A percentile compares a stretch with the other conserved stretches of the same genome.
Conservation (phyloP, 176 grass and related monocot species). For the Phoenix roebelenii region DNA sequence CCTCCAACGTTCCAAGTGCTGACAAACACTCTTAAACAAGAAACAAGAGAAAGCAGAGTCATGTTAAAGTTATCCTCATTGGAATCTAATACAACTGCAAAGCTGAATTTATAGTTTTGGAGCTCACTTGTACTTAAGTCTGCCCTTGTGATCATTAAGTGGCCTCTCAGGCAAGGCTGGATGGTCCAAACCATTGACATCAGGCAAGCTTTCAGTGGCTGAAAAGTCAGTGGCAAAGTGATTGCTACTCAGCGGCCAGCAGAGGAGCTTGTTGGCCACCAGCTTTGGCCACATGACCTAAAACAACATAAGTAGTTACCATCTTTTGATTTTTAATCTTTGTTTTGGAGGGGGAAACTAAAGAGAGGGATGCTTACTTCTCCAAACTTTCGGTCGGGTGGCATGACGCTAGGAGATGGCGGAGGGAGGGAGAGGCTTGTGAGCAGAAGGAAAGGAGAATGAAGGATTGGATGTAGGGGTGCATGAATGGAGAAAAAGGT, state of each 20-base stretch:
- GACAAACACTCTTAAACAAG: constrained; percentile 48
- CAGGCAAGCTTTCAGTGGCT: constrained; percentile 3
- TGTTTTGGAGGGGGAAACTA: constrained; percentile 11
- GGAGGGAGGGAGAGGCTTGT: background rate
- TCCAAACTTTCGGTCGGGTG: constrained; percentile 43
- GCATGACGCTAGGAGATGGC: constrained; percentile 28
- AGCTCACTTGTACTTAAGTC: constrained; percentile 65
- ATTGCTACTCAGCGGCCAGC: constrained; percentile 33
- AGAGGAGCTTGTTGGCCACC: constrained; percentile 51
- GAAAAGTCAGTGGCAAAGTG: constrained; percentile 44
- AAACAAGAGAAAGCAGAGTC: background rate
- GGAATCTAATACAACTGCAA: too few species aligned
- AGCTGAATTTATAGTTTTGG: too few species aligned
- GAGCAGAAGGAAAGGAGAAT: background rate
- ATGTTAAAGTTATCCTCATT: too few species aligned
- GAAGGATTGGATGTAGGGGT: background rate
- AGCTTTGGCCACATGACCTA: constrained; percentile 59
- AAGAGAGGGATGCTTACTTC: constrained; percentile 25
- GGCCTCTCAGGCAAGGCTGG: constrained; percentile 32
- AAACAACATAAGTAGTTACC: constrained; percentile 26
- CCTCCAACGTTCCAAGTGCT: constrained; percentile 94
- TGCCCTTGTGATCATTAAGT: constrained; percentile 29
- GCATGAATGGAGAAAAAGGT: too few species aligned
- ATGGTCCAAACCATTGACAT: constrained; percentile 25
- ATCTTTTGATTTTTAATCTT: constrained; percentile 16